Evolutionary conservation across 2,329 filamentous ascomycete genomes (phyloP), one percentile per base, ranked within the genome.

Genomic region (Echinosphaeria canescens): DNA sequence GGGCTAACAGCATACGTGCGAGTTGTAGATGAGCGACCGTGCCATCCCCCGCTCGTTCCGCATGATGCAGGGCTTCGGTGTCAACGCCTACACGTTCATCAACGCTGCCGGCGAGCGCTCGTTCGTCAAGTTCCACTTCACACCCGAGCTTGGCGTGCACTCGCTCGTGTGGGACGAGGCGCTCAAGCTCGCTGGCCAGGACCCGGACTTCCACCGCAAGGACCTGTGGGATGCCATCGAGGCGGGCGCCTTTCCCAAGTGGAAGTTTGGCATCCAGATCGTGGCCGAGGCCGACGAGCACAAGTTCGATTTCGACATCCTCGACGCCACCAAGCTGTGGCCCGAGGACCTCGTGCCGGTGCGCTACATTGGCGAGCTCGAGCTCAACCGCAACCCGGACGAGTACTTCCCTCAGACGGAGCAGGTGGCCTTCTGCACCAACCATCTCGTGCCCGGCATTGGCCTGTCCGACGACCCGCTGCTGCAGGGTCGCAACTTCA

Each of bases 301-400:
- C 33, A 65, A 78, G 11, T 90, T 85, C 32, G 79, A 85, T 5
- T 85, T 88, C 32, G 80, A 88, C 38, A 73, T 85, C 16, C 62
- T 90, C 2, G 80, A 90, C 36, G 72, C 79, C 1, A 90, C 80
- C 20, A 88, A 90, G 51, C 48, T 85, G 15, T 88, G 79, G 78
- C 80, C 79, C 0, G 75, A 88, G 41, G 74, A 85, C 10, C 48
- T 70, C 0, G 54, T 82, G 0, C 79, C 79, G 0, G 58, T 85
- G 13, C 62, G 73, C 6, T 79, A 80, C 41, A 76, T 90, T 29
- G 80, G 78, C 22, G 66, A 84, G 45, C 43, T 90, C 1, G 72
- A 84, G 42, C 59, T 90, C 5, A 84, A 88, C 54, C 62, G 63
- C 28, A 85, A 80, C 31, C 57, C 75, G 2, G 76, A 85, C 34